Evolutionary conservation across 305 asterid genomes (phyloP).

Genomic region (Plantago rigida): DNA sequence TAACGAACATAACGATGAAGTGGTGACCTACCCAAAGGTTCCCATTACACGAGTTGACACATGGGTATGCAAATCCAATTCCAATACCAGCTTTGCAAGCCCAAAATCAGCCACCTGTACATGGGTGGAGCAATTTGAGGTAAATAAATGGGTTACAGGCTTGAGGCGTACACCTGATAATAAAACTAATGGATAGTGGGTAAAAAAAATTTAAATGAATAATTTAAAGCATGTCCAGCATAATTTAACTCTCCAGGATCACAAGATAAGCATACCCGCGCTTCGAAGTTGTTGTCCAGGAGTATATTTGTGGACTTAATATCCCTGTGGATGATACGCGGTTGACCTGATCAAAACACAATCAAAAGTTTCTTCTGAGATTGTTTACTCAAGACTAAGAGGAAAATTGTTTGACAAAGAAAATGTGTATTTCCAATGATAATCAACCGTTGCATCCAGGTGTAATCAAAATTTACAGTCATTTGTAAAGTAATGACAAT

Average conservation of each 20-base stretch:
- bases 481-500: background rate
- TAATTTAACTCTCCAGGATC: too few relatives aligned
- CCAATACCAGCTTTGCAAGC: conserved; percentile 72
- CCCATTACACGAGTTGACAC: conserved; percentile 87
- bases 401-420: conserved; percentile 16
- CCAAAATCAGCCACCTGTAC: conserved; percentile 86
- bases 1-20: background rate
- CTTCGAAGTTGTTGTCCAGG: conserved; percentile 71
- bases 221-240: too few relatives aligned
- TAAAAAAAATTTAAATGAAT: too few relatives aligned
- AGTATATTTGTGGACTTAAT: conserved; percentile 76
- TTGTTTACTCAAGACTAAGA: background rate
- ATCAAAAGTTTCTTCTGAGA: conserved; percentile 3
- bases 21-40: conserved; percentile 61
- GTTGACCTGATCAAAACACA: conserved; percentile 51
- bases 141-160: background rate
- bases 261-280: conserved; percentile 40
- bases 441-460: conserved; percentile 7
- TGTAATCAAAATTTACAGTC: conserved; percentile 10
- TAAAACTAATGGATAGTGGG: too few relatives aligned
- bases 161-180: background rate
- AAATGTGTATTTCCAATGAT: background rate
- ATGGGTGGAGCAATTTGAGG: conserved; percentile 8
- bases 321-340: conserved; percentile 82
- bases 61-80: conserved; percentile 57